Base-by-base conservation (phyloP, 2,329 filamentous ascomycete genomes). In the Arthrobotrys musiformis region DNA sequence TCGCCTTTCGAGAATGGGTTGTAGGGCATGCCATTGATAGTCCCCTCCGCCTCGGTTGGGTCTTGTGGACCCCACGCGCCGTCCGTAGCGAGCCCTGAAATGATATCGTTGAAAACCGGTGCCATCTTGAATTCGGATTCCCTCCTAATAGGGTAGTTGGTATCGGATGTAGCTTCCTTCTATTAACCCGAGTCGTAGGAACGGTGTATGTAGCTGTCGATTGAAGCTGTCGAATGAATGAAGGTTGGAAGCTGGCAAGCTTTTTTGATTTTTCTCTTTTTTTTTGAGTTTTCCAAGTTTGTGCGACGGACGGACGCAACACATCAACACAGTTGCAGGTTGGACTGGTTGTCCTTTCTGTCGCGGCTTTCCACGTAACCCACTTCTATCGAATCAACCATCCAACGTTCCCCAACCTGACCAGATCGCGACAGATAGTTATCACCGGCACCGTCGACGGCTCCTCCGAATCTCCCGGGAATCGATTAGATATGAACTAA, bases 1-100 rank as follows among this genome's bases (percentile, higher is more conserved):
- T 99, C 95, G 84, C 93, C 93, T 86, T 99, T 99, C 81, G 94
- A 97, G 87, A 95, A 99, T 78, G 95, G 95, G 81, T 95, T 95
- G 85, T 97, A 99, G 42, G 95, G 95, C 60, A 98, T 93, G 83
- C 95, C 95, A 83, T 97, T 91, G 82, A 98, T 89, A 79, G 92
- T 97, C 79, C 93, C 97, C 84, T 97, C 93, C 44, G 61, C 75
- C 17, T 69, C 50, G 81, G 86, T 89, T 78, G 93, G 91, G 81
- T 91, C 89, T 78, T 92, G 85, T 66, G 94, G 94, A 77, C 95
- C 95, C 95, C 95, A 99, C 79, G 83, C 83, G 79, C 85, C 84
- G 75, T 82, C 84, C 13, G 52, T 67, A 40, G 73, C 60, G 46
- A 77, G 35, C 30, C 28, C 17, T 2, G 66, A 66, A 28, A 77